A percentile compares a stretch with the other conserved stretches of the same genome.
These are phyloP conservation scores for Chloranthus sessilifolius DNA, from an alignment of 164 flowering plant genomes.

Conservation along the genomic window DNA sequence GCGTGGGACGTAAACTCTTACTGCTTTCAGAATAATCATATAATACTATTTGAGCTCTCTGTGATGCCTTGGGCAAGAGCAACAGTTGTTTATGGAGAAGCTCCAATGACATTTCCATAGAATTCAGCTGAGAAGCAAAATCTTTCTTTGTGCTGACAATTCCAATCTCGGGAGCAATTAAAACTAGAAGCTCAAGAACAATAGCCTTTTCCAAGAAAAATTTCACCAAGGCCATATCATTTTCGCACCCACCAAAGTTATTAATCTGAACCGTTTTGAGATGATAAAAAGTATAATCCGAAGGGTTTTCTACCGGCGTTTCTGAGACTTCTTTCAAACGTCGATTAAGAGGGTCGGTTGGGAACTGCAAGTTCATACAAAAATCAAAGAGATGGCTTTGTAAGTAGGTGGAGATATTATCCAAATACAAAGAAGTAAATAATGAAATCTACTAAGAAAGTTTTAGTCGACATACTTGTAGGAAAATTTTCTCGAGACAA, in stretches of 20 bases:
- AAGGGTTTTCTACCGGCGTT: neutral
- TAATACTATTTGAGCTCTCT: slow-evolving; percentile 4
- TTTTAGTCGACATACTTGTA: slow-evolving; percentile 5
- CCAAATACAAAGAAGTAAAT: no score
- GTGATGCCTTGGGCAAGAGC: slow-evolving; percentile 6
- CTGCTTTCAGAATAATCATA: slow-evolving; percentile 1
- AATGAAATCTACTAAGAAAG: no score
- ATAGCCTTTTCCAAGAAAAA: slow-evolving; percentile 8
- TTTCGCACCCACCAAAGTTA: slow-evolving; percentile 2
- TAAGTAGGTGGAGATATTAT: neutral
- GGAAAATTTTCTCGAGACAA: slow-evolving; percentile 12
- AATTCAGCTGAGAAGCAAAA: neutral
- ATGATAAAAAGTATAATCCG: neutral
- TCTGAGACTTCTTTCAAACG: neutral
- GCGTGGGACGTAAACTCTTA: neutral
- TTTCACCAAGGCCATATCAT: slow-evolving; percentile 9
- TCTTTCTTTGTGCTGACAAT: neutral
- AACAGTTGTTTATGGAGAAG: neutral
- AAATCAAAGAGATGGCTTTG: neutral
- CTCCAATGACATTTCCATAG: neutral
- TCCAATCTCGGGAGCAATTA: slow-evolving; percentile 6
- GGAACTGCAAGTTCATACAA: slow-evolving; percentile 5
- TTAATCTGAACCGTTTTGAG: slow-evolving; percentile 10
- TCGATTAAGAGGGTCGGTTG: neutral
- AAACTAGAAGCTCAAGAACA: neutral